These are phyloP conservation scores for Cladorrhinum sp. DNA, from an alignment of 2,329 filamentous ascomycete species.

Conservation along the genomic window DNA sequence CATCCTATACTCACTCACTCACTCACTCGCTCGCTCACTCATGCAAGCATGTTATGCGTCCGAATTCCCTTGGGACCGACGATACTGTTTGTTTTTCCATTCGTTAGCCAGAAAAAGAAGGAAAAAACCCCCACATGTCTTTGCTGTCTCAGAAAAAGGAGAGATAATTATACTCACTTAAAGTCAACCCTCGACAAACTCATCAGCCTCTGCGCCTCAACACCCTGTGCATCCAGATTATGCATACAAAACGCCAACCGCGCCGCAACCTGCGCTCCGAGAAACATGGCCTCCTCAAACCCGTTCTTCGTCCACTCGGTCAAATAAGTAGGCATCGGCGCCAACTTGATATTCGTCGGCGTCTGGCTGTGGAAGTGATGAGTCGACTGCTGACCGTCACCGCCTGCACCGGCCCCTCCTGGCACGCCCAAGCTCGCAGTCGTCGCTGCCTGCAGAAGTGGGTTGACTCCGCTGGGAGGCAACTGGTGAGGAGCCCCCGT, in stretches of 20 bases:
- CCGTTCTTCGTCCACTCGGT: conserved; percentile 83
- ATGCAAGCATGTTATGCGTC: conserved; percentile 52
- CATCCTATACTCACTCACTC: too few species aligned
- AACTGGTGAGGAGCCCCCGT: conserved; percentile 53
- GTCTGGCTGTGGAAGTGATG: conserved; percentile 65
- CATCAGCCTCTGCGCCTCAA: conserved; percentile 54
- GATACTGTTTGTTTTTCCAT: conserved; percentile 41
- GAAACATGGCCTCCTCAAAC: conserved; percentile 78
- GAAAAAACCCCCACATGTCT: too few species aligned
- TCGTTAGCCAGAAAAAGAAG: conserved; percentile 13
- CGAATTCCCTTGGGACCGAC: conserved; percentile 53
- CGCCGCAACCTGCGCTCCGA: conserved; percentile 83
- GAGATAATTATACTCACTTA: conserved; percentile 47
- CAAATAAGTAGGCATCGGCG: conserved; percentile 78
- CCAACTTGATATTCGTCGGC: conserved; percentile 77
- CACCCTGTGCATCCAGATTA: conserved; percentile 51
- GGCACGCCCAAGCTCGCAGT: conserved; percentile 53
- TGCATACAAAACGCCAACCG: conserved; percentile 57
- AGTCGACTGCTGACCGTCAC: conserved; percentile 37
- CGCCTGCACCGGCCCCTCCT: conserved; percentile 37
- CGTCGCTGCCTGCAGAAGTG: conserved; percentile 86
- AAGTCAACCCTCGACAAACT: conserved; percentile 58
- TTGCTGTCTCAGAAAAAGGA: background rate
- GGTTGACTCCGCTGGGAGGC: conserved; percentile 64
- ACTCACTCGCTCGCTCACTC: too few species aligned